These are phyloP conservation scores for Racocetra persica DNA, from an alignment of 371 early-diverging fungal species.

Conservation along the genomic window DNA sequence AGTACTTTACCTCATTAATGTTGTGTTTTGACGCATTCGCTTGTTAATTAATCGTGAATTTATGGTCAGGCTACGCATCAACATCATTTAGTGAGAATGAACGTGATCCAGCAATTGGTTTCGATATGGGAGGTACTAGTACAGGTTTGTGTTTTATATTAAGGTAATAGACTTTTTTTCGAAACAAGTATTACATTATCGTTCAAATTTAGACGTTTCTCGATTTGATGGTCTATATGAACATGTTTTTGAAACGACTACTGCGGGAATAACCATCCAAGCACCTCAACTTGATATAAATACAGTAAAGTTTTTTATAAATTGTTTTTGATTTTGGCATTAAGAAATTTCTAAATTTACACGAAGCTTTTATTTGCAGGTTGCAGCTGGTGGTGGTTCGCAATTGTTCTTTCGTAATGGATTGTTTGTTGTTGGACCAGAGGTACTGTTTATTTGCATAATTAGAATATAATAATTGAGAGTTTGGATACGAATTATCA, in stretches of 20 bases:
- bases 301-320: conserved; percentile 62
- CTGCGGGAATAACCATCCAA: conserved; percentile 93
- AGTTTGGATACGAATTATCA: no score
- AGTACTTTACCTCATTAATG: not conserved
- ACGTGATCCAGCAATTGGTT: conserved; percentile 84
- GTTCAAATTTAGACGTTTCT: conserved; percentile 75
- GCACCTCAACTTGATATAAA: conserved; percentile 96
- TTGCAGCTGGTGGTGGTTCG: conserved; percentile 98
- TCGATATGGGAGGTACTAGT: conserved; percentile 97
- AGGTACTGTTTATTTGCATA: conserved; percentile 54
- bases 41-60: not conserved
- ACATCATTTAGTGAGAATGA: conserved; percentile 72
- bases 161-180: not conserved
- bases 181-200: not conserved
- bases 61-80: conserved; percentile 73
- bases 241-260: conserved; percentile 94
- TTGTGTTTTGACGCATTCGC: not conserved
- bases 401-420: conserved; percentile 92
- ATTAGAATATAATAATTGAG: not conserved
- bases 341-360: not conserved
- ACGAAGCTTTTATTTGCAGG: conserved; percentile 36
- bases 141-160: conserved; percentile 58
- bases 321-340: not conserved
- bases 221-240: conserved; percentile 90
- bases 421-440: conserved; percentile 94